phyloP scores from a whole-genome alignment of 306 rosid species.

The Castanopsis chinensis region DNA sequence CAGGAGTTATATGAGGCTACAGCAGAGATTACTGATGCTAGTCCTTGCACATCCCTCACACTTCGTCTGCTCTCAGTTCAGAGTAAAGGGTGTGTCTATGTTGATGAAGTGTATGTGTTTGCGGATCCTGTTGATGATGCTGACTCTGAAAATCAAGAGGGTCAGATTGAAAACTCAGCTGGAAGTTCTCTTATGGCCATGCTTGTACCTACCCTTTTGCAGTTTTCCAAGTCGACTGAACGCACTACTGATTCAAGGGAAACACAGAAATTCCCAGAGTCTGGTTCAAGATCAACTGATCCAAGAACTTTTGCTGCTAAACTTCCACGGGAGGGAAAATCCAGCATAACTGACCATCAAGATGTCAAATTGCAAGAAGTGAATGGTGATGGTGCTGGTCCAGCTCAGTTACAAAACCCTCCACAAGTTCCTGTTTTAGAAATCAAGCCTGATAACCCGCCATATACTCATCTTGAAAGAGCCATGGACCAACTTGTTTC shows the following conservation, averaged over 20 bases:
- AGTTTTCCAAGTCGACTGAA: slow-evolving; percentile 62
- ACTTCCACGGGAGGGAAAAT: slow-evolving; percentile 35
- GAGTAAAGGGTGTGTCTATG: slow-evolving; percentile 50
- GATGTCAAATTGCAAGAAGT: slow-evolving; percentile 38
- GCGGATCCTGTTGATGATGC: slow-evolving; percentile 65
- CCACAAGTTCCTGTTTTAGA: slow-evolving; percentile 33
- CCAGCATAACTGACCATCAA: slow-evolving; percentile 24
- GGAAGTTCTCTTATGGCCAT: slow-evolving; percentile 74
- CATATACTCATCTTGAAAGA: slow-evolving; percentile 38
- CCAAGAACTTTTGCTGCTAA: slow-evolving; percentile 34
- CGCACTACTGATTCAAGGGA: slow-evolving; percentile 36
- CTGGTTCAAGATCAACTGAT: slow-evolving; percentile 26
- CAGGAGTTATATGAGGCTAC: slow-evolving; percentile 93
- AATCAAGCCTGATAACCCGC: slow-evolving; percentile 28
- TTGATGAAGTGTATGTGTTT: slow-evolving; percentile 82
- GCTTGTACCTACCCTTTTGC: slow-evolving; percentile 78
- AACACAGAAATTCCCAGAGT: slow-evolving; percentile 23
- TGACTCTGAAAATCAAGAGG: slow-evolving; percentile 48
- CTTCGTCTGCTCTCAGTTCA: slow-evolving; percentile 83
- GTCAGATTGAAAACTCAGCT: slow-evolving; percentile 39
- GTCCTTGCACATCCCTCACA: slow-evolving; percentile 77
- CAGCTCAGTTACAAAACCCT: slow-evolving; percentile 29
- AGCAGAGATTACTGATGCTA: slow-evolving; percentile 66
- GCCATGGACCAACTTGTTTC: slow-evolving; percentile 55
- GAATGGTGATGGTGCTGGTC: slow-evolving; percentile 28